Conservation (phyloP, 257 asterid species). For the Capsicum chinense region DNA sequence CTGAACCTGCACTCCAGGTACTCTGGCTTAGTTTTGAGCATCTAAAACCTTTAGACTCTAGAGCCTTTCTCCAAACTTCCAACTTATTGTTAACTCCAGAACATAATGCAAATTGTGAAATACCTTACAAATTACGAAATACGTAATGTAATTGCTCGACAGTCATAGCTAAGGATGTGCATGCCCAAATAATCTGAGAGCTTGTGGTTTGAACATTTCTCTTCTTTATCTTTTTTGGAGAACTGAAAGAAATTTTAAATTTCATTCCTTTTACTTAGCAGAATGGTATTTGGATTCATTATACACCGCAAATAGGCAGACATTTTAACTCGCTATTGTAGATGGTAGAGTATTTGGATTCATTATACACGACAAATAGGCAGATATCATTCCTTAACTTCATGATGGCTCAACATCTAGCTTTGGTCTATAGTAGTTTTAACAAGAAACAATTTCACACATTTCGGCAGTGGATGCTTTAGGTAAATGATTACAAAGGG, state of each 20-base stretch:
- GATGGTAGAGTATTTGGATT: neutral
- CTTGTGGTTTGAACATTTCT: neutral
- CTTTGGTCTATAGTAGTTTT: neutral
- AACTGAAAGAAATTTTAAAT: neutral
- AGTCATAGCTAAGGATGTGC: neutral
- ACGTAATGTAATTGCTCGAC: neutral
- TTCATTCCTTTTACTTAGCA: neutral
- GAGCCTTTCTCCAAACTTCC: too few species aligned
- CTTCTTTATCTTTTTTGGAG: too few species aligned
- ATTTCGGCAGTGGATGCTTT: neutral
- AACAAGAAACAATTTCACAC: neutral
- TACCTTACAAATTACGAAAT: neutral
- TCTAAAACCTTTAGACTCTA: too few species aligned
- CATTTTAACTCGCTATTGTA: neutral
- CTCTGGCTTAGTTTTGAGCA: too few species aligned
- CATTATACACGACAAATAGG: neutral
- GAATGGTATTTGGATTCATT: conserved; percentile 3
- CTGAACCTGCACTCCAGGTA: too few species aligned
- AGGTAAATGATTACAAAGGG: neutral
- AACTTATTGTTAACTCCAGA: too few species aligned
- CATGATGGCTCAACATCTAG: neutral
- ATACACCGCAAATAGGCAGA: neutral
- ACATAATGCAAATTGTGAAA: neutral
- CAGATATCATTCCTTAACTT: conserved; percentile 8
- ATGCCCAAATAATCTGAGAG: neutral